A percentile compares a stretch with the other conserved stretches of the same genome.
These are phyloP conservation scores for Taphrina betulina DNA, from an alignment of 1,139 yeast genomes.

Conservation along the genomic window DNA sequence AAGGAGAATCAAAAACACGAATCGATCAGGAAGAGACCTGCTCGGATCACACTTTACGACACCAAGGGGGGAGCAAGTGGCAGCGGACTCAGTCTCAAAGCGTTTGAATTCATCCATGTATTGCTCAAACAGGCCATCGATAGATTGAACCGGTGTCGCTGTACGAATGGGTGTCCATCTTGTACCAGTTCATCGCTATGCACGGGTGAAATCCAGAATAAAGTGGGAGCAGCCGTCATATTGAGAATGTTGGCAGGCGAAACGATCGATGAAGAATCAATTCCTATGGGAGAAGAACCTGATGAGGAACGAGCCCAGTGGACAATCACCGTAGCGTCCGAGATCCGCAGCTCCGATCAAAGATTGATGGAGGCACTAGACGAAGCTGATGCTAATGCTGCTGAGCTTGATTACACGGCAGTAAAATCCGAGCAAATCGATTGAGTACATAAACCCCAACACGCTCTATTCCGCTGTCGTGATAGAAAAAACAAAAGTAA, in stretches of 20 bases:
- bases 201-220: constrained; percentile 79
- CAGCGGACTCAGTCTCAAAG: constrained; percentile 73
- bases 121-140: constrained; percentile 60
- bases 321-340: constrained; percentile 21
- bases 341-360: constrained; percentile 27
- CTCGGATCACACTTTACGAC: constrained; percentile 79
- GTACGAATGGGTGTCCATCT: constrained; percentile 85
- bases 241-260: constrained; percentile 45
- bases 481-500: too few relatives aligned
- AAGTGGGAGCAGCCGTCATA: constrained; percentile 78
- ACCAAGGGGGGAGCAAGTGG: constrained; percentile 72
- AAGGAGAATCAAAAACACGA: constrained; percentile 81
- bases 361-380: constrained; percentile 1
- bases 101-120: constrained; percentile 71
- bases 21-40: constrained; percentile 72
- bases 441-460: too few relatives aligned
- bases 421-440: too few relatives aligned
- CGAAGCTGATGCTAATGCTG: too few relatives aligned
- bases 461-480: too few relatives aligned
- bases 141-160: constrained; percentile 64
- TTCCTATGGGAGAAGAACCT: constrained; percentile 64
- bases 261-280: constrained; percentile 52
- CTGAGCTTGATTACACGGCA: too few relatives aligned
- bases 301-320: constrained; percentile 30
- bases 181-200: constrained; percentile 81